These are phyloP conservation scores for Hamamelis virginiana DNA, from an alignment of 164 flowering plant species.

Conservation along the genomic window DNA sequence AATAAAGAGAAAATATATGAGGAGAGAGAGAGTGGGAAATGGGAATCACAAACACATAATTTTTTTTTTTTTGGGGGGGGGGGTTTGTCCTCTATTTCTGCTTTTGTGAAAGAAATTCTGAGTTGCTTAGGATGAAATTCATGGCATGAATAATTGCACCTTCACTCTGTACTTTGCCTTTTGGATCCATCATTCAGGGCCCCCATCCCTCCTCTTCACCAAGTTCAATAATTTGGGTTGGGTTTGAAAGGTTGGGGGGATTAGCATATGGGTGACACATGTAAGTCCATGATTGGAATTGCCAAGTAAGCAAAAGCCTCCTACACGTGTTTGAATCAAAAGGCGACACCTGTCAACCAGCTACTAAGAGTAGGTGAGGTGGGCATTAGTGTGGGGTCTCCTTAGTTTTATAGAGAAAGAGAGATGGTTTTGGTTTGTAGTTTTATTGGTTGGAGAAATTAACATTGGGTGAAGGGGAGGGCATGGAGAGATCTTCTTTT, in stretches of 20 bases:
- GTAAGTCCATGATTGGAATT: constrained; percentile 34
- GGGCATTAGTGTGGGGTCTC: constrained; percentile 19
- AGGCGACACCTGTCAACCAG: constrained; percentile 15
- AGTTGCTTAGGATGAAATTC: constrained; percentile 42
- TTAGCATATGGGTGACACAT: constrained; percentile 29
- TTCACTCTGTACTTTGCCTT: constrained; percentile 47
- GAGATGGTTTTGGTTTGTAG: constrained; percentile 15
- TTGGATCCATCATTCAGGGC: constrained; percentile 53
- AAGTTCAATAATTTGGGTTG: constrained; percentile 36
- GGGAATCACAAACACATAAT: constrained; percentile 23
- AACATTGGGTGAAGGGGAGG: background rate
- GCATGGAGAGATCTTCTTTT: constrained; percentile 36
- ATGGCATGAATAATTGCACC: constrained; percentile 60
- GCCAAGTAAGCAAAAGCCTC: constrained; percentile 26
- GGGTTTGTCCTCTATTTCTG: too few species aligned
- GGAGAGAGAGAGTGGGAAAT: constrained; percentile 14
- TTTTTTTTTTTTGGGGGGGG: background rate
- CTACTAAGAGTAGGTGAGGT: constrained; percentile 8
- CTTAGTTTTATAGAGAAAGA: background rate
- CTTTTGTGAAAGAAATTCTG: constrained; percentile 13
- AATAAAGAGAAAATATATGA: constrained; percentile 1
- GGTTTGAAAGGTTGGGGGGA: constrained; percentile 21
- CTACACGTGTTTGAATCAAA: constrained; percentile 13
- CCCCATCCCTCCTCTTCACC: constrained; percentile 19
- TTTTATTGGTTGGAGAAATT: background rate